Evolutionary conservation across 163 green algal species (phyloP).

Genomic region (Prototheca wickerhamii): DNA sequence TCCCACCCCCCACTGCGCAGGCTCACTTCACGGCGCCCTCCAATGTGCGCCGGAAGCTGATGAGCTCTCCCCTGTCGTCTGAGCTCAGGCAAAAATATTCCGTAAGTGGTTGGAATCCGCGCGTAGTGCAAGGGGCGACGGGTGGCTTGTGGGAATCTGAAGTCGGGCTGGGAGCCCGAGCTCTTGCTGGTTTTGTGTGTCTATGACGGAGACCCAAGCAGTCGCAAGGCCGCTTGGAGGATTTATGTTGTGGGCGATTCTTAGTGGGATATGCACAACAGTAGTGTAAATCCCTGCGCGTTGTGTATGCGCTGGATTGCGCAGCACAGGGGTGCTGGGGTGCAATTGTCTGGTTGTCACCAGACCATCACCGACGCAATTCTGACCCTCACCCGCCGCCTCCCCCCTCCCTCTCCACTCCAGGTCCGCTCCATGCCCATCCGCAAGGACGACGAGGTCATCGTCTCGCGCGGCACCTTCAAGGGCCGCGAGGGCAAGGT

Average conservation of each 20-base stretch:
- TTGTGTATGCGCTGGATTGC: background rate
- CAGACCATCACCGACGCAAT: too few relatives aligned
- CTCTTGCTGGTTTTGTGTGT: too few relatives aligned
- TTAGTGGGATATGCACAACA: too few relatives aligned
- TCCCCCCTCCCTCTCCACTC: background rate
- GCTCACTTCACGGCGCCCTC: slow-evolving; percentile 97
- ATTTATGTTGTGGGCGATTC: too few relatives aligned
- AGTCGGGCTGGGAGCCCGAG: too few relatives aligned
- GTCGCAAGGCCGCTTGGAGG: too few relatives aligned
- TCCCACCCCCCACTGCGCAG: slow-evolving; percentile 36
- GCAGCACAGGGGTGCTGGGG: too few relatives aligned
- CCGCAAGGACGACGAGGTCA: slow-evolving; percentile 98
- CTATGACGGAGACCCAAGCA: too few relatives aligned
- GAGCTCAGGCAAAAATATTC: slow-evolving; percentile 91
- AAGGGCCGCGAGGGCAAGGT: slow-evolving; percentile 93
- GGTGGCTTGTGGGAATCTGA: too few relatives aligned
- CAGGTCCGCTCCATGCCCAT: slow-evolving; percentile 91
- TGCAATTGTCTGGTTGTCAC: too few relatives aligned
- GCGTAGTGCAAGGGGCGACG: too few relatives aligned
- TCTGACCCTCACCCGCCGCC: background rate
- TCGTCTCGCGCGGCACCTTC: slow-evolving; percentile 89
- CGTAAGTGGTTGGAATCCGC: slow-evolving; percentile 47
- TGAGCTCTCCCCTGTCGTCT: slow-evolving; percentile 84
- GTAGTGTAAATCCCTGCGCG: too few relatives aligned
- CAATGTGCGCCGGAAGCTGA: slow-evolving; percentile 82